Evolutionary conservation across 2,329 filamentous ascomycete species (phyloP).

Genomic region (Alternaria rosae): DNA sequence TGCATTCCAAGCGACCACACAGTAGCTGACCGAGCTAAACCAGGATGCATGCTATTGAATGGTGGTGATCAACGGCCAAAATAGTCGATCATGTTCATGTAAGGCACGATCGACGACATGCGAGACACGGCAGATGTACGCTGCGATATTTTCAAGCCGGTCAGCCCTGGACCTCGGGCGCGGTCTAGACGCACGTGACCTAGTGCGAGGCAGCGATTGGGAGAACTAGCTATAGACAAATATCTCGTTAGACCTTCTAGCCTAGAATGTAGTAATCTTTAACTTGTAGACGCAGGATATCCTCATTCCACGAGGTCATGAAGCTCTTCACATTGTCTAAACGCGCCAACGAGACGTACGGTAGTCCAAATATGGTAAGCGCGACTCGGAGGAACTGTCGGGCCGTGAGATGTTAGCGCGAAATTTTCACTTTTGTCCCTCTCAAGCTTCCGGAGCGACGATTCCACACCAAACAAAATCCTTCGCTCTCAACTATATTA

Average conservation of each 20-base stretch:
- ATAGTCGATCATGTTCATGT: neutral
- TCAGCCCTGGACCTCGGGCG: neutral
- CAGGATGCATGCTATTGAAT: neutral
- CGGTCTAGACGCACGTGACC: neutral
- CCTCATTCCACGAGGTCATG: neutral
- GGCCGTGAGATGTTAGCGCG: constrained; percentile 11
- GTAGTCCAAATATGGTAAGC: constrained; percentile 4
- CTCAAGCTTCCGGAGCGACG: neutral
- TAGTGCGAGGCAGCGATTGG: neutral
- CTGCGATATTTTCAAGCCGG: neutral
- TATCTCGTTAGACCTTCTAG: neutral
- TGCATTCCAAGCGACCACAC: neutral
- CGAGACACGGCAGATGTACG: neutral
- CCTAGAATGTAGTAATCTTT: neutral
- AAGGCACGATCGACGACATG: neutral
- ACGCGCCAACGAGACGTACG: neutral
- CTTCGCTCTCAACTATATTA: neutral
- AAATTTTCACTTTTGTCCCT: constrained; percentile 13
- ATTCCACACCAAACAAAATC: constrained; percentile 2
- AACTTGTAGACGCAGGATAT: neutral
- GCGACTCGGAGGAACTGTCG: constrained; percentile 10
- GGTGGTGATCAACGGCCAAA: neutral
- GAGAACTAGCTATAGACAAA: neutral
- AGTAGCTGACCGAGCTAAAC: neutral
- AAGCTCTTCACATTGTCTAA: neutral